These are phyloP conservation scores for Kazachstania africana DNA, from an alignment of 805 yeast genomes.

Conservation along the genomic window DNA sequence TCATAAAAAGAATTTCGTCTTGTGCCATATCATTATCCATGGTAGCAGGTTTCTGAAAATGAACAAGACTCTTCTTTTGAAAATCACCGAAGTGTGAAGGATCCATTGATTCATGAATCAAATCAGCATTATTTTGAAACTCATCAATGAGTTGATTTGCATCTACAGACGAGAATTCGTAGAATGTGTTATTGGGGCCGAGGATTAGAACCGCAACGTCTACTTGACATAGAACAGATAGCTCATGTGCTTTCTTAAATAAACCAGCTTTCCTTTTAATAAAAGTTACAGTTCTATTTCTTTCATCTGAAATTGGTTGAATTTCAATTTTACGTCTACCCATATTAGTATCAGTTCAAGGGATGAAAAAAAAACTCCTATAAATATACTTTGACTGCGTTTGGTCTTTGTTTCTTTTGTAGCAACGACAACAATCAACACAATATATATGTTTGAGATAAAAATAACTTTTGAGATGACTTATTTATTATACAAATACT, in stretches of 20 bases:
- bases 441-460: too few species aligned
- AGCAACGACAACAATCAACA: too few species aligned
- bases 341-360: conserved; percentile 40
- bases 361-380: too few species aligned
- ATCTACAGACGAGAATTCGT: conserved; percentile 74
- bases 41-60: neutral
- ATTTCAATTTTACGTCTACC: conserved; percentile 95
- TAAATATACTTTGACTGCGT: too few species aligned
- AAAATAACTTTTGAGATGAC: too few species aligned
- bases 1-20: neutral
- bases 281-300: conserved; percentile 61
- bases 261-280: conserved; percentile 91
- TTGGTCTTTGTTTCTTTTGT: too few species aligned
- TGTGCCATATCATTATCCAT: neutral
- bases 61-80: conserved; percentile 20
- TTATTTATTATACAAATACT: too few species aligned
- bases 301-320: conserved; percentile 80
- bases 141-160: conserved; percentile 37
- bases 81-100: conserved; percentile 60
- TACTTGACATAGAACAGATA: conserved; percentile 84
- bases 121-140: conserved; percentile 24
- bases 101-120: conserved; percentile 45
- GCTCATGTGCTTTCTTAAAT: conserved; percentile 50
- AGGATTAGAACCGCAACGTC: conserved; percentile 84
- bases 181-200: conserved; percentile 71